These are phyloP conservation scores for Coprinopsis sp. DNA, from an alignment of 768 basidiomycete genomes.

Conservation along the genomic window DNA sequence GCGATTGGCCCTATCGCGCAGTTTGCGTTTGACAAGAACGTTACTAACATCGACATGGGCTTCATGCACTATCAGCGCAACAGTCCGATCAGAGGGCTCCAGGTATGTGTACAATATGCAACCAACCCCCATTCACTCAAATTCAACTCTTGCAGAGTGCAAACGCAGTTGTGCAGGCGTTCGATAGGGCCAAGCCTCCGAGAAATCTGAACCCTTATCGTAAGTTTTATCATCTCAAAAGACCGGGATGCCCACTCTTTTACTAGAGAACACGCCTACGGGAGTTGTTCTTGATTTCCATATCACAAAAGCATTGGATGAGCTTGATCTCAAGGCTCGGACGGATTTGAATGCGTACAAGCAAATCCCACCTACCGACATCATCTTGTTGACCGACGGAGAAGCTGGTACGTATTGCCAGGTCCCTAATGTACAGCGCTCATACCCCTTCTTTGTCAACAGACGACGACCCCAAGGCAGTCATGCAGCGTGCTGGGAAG, in stretches of 20 bases:
- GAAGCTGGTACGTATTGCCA: slow-evolving; percentile 19
- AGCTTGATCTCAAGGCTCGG: slow-evolving; percentile 21
- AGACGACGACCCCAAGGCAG: slow-evolving; percentile 7
- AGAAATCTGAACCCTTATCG: slow-evolving; percentile 5
- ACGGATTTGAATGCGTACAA: slow-evolving; percentile 20
- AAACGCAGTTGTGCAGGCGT: slow-evolving; percentile 15
- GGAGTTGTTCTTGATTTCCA: slow-evolving; percentile 19
- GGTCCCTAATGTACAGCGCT: not conserved
- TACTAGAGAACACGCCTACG: slow-evolving; percentile 25
- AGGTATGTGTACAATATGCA: no score
- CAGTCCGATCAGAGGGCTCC: not conserved
- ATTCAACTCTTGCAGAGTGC: slow-evolving; percentile 12
- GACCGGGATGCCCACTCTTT: not conserved
- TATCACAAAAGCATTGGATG: slow-evolving; percentile 4
- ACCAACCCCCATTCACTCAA: no score
- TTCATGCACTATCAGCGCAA: slow-evolving; percentile 22
- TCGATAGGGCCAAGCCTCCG: slow-evolving; percentile 16
- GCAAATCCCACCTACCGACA: slow-evolving; percentile 25
- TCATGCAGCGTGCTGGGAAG: slow-evolving; percentile 20
- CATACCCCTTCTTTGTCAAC: not conserved
- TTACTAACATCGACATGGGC: slow-evolving; percentile 20
- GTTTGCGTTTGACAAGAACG: slow-evolving; percentile 22
- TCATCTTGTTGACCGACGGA: slow-evolving; percentile 31
- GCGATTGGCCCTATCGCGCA: slow-evolving; percentile 27
- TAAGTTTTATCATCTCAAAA: not conserved